A percentile compares a stretch with the other conserved stretches of the same genome.
Evolutionary conservation across 148 eudicot genomes (phyloP).

Genomic region (Heliosperma pusillum): DNA sequence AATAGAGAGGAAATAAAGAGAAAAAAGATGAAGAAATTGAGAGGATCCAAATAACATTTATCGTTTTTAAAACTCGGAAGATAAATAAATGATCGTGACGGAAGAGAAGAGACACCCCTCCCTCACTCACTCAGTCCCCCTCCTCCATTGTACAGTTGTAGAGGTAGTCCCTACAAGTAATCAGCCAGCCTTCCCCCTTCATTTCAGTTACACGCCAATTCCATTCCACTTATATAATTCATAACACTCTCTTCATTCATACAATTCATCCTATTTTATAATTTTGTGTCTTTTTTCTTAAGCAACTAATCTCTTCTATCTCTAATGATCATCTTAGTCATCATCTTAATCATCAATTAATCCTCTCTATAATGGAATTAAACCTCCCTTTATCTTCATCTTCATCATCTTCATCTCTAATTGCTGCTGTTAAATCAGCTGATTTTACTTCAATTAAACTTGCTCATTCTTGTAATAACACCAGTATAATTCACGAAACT

Average conservation of each 20-base stretch:
- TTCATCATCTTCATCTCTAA: not conserved
- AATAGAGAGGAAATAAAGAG: no score
- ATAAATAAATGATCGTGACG: no score
- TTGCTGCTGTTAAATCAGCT: not conserved
- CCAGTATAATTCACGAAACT: not conserved
- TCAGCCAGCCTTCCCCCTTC: not conserved
- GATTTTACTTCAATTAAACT: not conserved
- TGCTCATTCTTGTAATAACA: not conserved
- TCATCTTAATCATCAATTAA: slow-evolving; percentile 2
- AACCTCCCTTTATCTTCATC: slow-evolving; percentile 1
- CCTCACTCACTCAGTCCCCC: no score
- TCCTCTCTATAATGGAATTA: slow-evolving; percentile 27
- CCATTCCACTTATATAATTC: no score
- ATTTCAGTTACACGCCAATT: not conserved
- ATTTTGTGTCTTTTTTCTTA: not conserved
- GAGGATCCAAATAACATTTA: no score
- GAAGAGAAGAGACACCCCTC: no score
- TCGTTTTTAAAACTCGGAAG: no score
- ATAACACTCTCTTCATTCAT: no score
- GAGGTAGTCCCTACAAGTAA: not conserved
- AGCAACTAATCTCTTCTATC: not conserved
- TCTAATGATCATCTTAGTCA: slow-evolving; percentile 2
- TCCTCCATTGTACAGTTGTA: not conserved
- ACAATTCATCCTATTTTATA: not conserved
- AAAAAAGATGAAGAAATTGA: no score